Evolutionary conservation across 805 yeast species (phyloP).

Genomic region (Maudiozyma pseudohumilis): DNA sequence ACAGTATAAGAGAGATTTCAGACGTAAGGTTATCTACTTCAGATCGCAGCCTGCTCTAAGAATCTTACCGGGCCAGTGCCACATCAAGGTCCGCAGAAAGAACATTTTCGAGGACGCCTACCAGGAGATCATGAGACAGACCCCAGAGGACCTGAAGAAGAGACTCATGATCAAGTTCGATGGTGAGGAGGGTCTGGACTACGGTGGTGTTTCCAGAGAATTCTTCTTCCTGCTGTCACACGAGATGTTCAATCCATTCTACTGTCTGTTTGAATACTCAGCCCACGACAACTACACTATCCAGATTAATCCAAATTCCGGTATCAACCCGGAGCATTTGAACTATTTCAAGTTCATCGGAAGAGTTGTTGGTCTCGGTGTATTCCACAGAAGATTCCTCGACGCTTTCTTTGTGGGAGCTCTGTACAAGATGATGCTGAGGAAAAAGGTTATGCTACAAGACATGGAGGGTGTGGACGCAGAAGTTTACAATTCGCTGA

Average conservation of each 20-base stretch:
- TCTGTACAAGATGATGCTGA: slow-evolving; percentile 92
- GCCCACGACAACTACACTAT: slow-evolving; percentile 96
- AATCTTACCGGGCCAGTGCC: slow-evolving; percentile 97
- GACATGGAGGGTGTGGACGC: slow-evolving; percentile 99
- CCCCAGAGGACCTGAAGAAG: slow-evolving; percentile 96
- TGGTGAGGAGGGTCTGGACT: slow-evolving; percentile 98
- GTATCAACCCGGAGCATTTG: slow-evolving; percentile 94
- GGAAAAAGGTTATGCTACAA: slow-evolving; percentile 85
- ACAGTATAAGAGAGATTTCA: slow-evolving; percentile 96
- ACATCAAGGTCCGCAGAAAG: slow-evolving; percentile 92
- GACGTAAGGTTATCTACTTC: slow-evolving; percentile 95
- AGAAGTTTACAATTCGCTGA: slow-evolving; percentile 86
- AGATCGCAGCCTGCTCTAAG: slow-evolving; percentile 97
- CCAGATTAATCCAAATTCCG: slow-evolving; percentile 96
- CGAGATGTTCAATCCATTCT: slow-evolving; percentile 97
- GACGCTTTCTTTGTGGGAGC: slow-evolving; percentile 99
- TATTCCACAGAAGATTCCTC: slow-evolving; percentile 93
- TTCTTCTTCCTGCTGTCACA: slow-evolving; percentile 93
- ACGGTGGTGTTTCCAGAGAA: slow-evolving; percentile 98
- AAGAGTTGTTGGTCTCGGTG: slow-evolving; percentile 95
- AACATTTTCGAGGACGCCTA: slow-evolving; percentile 95
- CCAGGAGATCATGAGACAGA: slow-evolving; percentile 97
- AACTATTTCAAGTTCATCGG: slow-evolving; percentile 97
- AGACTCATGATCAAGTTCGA: slow-evolving; percentile 96
- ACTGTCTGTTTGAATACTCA: slow-evolving; percentile 93